These are phyloP conservation scores for Mikania micrantha DNA, from an alignment of 129 eudicot genomes.

Conservation along the genomic window DNA sequence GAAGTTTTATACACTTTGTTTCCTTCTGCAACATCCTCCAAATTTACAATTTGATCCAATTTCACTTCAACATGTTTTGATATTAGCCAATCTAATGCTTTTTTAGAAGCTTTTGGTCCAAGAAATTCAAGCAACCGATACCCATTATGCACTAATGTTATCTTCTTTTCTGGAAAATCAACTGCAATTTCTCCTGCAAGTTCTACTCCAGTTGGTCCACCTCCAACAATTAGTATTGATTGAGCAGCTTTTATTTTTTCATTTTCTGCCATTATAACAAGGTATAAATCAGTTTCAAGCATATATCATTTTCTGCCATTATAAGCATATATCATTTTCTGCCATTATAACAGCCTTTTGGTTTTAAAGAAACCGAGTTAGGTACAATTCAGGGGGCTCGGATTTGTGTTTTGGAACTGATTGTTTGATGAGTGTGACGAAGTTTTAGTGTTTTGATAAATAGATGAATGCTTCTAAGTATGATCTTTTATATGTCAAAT, in stretches of 20 bases:
- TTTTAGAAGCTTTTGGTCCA: constrained; percentile 71
- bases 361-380: too few species aligned
- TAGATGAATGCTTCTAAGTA: neutral
- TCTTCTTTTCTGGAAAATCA: constrained; percentile 60
- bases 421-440: neutral
- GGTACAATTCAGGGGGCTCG: neutral
- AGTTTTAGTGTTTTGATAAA: neutral
- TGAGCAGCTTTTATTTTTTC: constrained; percentile 59
- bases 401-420: neutral
- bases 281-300: neutral
- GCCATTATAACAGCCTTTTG: too few species aligned
- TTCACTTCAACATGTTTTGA: constrained; percentile 69
- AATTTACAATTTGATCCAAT: constrained; percentile 48
- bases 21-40: constrained; percentile 41
- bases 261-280: constrained; percentile 46
- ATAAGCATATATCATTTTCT: neutral
- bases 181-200: constrained; percentile 82
- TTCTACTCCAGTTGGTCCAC: constrained; percentile 92
- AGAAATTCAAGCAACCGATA: constrained; percentile 69
- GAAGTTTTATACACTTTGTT: constrained; percentile 49
- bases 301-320: neutral
- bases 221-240: constrained; percentile 75
- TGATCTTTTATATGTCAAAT: neutral
- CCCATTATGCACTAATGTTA: constrained; percentile 67
- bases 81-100: constrained; percentile 63